Conservation (phyloP, 768 basidiomycete species). For the Podaxis carcinomalis region DNA sequence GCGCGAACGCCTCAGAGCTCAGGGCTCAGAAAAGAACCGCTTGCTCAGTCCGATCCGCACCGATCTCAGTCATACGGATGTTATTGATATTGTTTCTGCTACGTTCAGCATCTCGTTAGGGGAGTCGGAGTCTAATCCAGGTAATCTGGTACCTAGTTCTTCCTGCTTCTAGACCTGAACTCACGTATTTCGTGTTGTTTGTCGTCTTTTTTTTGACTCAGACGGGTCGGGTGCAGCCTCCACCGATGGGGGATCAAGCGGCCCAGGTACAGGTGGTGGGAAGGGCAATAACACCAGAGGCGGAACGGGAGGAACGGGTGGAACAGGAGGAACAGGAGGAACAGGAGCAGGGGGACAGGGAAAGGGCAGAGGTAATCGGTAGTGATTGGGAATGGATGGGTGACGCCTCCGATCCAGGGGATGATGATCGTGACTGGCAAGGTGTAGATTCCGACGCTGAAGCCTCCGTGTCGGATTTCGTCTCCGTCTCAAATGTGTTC, state of each 20-base stretch:
- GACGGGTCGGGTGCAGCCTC: too few relatives aligned
- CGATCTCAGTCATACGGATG: neutral
- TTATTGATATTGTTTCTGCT: neutral
- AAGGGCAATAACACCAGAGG: neutral
- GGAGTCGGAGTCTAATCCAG: neutral
- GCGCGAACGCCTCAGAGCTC: slow-evolving; percentile 45
- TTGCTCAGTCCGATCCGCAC: neutral
- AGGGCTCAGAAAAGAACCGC: neutral
- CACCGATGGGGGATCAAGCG: neutral
- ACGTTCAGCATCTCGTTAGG: neutral
- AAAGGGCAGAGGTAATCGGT: neutral
- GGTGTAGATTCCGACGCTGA: neutral
- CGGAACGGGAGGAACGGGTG: too few relatives aligned
- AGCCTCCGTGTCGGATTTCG: neutral
- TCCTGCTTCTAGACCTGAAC: neutral
- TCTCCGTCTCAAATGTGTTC: neutral
- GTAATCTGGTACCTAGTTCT: neutral
- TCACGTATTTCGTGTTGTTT: neutral
- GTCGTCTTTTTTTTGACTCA: too few relatives aligned
- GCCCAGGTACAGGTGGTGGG: neutral
- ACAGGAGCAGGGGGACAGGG: neutral
- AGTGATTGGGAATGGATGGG: neutral
- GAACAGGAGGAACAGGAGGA: too few relatives aligned
- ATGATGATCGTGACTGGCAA: neutral
- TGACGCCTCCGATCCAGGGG: neutral